Evolutionary conservation across 2,329 filamentous ascomycete genomes (phyloP).

Genomic region (Nemania sp.): DNA sequence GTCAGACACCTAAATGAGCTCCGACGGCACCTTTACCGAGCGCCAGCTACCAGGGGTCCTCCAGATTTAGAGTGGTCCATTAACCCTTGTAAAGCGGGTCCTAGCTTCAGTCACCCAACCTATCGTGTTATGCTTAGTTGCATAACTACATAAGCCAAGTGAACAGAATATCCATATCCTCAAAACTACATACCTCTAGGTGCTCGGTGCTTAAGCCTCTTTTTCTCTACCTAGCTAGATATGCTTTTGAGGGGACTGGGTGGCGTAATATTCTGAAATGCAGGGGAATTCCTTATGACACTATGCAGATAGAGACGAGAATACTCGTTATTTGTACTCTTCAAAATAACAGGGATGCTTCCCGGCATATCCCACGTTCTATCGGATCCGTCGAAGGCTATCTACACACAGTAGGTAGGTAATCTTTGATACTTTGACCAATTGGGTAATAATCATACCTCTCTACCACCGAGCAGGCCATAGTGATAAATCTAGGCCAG

Average conservation of each 20-base stretch:
- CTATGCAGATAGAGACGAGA: neutral
- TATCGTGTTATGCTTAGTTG: neutral
- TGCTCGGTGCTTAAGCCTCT: too few relatives aligned
- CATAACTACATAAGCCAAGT: too few relatives aligned
- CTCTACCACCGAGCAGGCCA: neutral
- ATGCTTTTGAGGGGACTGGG: too few relatives aligned
- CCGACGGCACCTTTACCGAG: neutral
- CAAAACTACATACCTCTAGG: too few relatives aligned
- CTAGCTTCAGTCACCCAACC: neutral
- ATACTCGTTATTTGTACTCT: neutral
- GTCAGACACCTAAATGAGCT: slow-evolving; percentile 6
- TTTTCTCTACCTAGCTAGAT: too few relatives aligned
- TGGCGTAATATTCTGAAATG: too few relatives aligned
- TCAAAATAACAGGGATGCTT: too few relatives aligned
- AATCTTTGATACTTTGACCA: neutral
- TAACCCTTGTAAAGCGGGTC: neutral
- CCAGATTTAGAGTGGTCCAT: slow-evolving; percentile 18
- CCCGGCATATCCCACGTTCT: too few relatives aligned
- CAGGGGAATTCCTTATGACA: too few relatives aligned
- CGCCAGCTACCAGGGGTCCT: slow-evolving; percentile 11
- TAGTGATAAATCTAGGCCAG: neutral
- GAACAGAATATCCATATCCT: too few relatives aligned
- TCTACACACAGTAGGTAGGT: neutral
- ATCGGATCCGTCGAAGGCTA: neutral
- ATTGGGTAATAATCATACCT: neutral